Percentiles rank a stretch among this genome's conserved stretches.
Evolutionary conservation across 257 asterid species (phyloP).

Genomic region (Oldenlandia corymbosa): DNA sequence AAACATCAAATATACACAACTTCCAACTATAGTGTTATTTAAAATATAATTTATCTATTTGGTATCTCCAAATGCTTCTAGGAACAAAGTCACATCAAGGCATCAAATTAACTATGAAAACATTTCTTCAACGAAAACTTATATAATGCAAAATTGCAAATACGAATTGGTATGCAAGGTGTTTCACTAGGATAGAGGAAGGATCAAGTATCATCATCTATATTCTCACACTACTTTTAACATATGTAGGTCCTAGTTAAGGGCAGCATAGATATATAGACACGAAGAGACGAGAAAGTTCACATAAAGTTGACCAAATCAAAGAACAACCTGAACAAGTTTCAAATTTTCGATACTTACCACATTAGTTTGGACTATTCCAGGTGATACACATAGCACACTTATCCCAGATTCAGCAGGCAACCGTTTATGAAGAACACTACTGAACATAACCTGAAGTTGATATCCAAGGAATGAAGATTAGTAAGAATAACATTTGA

Average conservation of each 20-base stretch:
- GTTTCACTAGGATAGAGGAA: background rate
- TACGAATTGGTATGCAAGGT: background rate
- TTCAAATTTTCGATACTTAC: slow-evolving; percentile 67
- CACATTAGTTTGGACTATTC: slow-evolving; percentile 92
- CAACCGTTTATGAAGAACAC: slow-evolving; percentile 77
- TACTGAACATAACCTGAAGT: slow-evolving; percentile 89
- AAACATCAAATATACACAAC: background rate
- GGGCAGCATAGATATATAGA: background rate
- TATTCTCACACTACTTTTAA: background rate
- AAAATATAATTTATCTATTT: background rate
- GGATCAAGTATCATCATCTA: background rate
- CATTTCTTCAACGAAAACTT: background rate
- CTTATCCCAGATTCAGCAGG: slow-evolving; percentile 91
- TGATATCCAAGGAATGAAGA: slow-evolving; percentile 20
- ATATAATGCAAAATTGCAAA: background rate
- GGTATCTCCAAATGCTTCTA: background rate
- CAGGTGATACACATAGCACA: slow-evolving; percentile 81
- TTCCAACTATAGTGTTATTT: background rate
- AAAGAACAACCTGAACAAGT: too few species aligned
- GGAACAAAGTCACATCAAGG: too few species aligned
- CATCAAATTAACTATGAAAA: background rate
- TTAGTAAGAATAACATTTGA: slow-evolving; percentile 1
- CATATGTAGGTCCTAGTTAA: background rate
- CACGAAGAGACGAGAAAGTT: slow-evolving; percentile 6
- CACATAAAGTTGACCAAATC: background rate